phyloP scores from a whole-genome alignment of 2,329 filamentous ascomycete genomes.

The Calonectria henricotiae region DNA sequence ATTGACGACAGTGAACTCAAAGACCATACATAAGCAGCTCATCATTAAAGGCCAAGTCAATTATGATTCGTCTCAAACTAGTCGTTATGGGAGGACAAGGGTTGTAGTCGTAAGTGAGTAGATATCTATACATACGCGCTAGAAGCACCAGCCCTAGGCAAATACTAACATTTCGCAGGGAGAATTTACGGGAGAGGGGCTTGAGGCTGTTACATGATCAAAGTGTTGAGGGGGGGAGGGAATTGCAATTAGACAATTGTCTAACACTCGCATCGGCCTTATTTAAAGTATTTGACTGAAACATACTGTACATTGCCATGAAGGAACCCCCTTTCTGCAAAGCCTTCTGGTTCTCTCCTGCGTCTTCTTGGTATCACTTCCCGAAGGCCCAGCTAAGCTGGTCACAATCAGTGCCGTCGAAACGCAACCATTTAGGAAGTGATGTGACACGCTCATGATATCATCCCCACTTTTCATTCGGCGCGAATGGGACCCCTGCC shows the following conservation, averaged over 20 bases:
- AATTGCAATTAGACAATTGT: not conserved
- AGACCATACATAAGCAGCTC: no score
- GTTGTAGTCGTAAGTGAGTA: no score
- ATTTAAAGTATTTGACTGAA: not conserved
- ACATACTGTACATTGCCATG: not conserved
- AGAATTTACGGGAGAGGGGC: not conserved
- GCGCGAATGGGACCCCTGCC: slow-evolving; percentile 11
- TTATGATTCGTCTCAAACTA: no score
- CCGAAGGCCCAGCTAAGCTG: not conserved
- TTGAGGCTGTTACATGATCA: not conserved
- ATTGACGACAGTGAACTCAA: no score
- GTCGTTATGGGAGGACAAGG: no score
- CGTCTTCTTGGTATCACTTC: not conserved
- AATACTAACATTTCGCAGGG: no score
- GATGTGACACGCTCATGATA: slow-evolving; percentile 37
- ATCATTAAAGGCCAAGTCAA: no score
- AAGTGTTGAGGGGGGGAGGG: not conserved
- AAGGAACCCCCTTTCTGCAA: not conserved
- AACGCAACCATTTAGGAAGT: not conserved
- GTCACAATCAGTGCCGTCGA: not conserved
- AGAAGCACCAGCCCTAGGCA: no score
- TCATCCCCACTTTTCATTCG: slow-evolving; percentile 43
- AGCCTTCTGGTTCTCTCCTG: not conserved
- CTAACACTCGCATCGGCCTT: not conserved
- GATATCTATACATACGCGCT: no score